These are phyloP conservation scores for Calonectria montana DNA, from an alignment of 2,329 filamentous ascomycete species.

Conservation along the genomic window DNA sequence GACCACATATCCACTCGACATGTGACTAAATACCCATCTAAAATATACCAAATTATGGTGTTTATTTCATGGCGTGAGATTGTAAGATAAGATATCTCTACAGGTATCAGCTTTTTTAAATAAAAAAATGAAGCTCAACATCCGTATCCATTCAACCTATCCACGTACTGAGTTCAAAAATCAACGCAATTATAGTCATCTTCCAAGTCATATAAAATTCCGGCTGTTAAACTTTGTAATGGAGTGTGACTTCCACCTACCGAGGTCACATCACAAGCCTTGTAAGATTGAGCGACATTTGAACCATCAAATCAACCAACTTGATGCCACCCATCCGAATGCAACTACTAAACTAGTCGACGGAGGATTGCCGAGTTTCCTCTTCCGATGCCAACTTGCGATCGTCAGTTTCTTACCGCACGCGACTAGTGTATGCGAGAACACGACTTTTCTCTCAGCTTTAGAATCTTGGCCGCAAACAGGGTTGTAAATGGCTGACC, in stretches of 20 bases:
- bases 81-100: too few relatives aligned
- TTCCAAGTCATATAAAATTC: too few relatives aligned
- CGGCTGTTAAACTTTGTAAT: too few relatives aligned
- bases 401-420: neutral
- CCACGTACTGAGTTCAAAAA: neutral
- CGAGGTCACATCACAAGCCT: neutral
- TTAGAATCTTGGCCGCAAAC: neutral
- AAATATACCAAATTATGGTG: neutral
- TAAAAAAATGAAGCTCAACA: too few relatives aligned
- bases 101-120: too few relatives aligned
- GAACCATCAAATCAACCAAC: neutral
- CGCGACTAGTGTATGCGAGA: neutral
- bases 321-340: too few relatives aligned
- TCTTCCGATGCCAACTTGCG: neutral
- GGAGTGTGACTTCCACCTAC: neutral
- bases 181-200: too few relatives aligned
- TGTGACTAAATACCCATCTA: neutral
- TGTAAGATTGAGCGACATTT: neutral
- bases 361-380: neutral
- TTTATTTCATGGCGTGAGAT: too few relatives aligned
- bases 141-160: neutral
- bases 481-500: neutral
- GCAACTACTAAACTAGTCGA: neutral
- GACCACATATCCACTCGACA: neutral
- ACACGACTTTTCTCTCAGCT: neutral